These are phyloP conservation scores for Yamadazyma phyllophila DNA, from an alignment of 805 yeast genomes.

Conservation along the genomic window DNA sequence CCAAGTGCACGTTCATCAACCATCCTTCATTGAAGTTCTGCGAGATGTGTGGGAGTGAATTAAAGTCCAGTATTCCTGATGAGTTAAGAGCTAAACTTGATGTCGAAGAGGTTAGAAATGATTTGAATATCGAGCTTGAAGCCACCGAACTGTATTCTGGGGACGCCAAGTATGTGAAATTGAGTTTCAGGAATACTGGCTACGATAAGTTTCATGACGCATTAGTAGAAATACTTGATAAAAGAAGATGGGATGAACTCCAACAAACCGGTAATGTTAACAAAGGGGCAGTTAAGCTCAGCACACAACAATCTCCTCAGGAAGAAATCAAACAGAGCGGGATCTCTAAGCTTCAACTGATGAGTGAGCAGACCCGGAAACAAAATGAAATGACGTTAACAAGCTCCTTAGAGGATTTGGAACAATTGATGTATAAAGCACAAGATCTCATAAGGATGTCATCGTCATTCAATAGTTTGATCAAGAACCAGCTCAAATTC, in stretches of 20 bases:
- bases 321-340: slow-evolving; percentile 41
- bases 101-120: not conserved
- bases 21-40: slow-evolving; percentile 76
- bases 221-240: slow-evolving; percentile 40
- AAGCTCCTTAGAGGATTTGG: slow-evolving; percentile 72
- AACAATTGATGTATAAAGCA: slow-evolving; percentile 74
- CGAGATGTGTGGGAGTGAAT: slow-evolving; percentile 78
- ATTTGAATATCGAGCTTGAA: slow-evolving; percentile 25
- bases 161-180: slow-evolving; percentile 45
- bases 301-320: not conserved
- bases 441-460: slow-evolving; percentile 65
- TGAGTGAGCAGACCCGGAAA: slow-evolving; percentile 52
- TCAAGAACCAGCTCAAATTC: slow-evolving; percentile 12
- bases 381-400: slow-evolving; percentile 61
- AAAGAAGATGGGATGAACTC: slow-evolving; percentile 47
- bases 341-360: slow-evolving; percentile 63
- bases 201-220: slow-evolving; percentile 51
- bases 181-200: slow-evolving; percentile 78
- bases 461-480: slow-evolving; percentile 32
- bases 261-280: slow-evolving; percentile 35
- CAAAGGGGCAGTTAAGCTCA: slow-evolving; percentile 31
- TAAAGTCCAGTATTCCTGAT: slow-evolving; percentile 13
- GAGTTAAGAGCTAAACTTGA: slow-evolving; percentile 8
- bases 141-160: slow-evolving; percentile 32
- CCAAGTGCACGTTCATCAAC: slow-evolving; percentile 74